These are phyloP conservation scores for Flaveria brownii DNA, from an alignment of 129 eudicot species.

Conservation along the genomic window DNA sequence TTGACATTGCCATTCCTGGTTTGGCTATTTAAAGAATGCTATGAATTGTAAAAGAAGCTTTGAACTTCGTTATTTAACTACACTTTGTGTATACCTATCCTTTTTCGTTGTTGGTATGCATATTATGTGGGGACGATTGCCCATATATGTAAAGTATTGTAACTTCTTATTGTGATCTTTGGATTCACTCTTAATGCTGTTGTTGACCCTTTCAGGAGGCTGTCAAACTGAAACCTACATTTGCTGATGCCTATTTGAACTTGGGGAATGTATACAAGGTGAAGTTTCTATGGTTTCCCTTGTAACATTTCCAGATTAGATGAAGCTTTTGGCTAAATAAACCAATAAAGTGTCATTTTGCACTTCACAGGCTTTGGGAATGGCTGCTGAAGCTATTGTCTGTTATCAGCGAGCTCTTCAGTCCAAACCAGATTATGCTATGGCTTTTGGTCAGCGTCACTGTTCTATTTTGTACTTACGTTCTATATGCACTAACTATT, in stretches of 20 bases:
- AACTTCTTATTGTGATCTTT: neutral
- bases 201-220: constrained; percentile 64
- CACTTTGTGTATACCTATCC: neutral
- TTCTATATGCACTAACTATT: constrained; percentile 11
- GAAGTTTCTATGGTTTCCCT: constrained; percentile 24
- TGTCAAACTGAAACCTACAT: constrained; percentile 81
- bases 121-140: neutral
- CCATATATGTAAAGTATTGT: neutral
- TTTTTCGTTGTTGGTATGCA: neutral
- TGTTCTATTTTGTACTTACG: neutral
- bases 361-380: constrained; percentile 69
- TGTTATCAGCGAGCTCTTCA: constrained; percentile 94
- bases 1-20: neutral
- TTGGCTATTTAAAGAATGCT: neutral
- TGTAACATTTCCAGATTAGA: neutral
- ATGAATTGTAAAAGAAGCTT: neutral
- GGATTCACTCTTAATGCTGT: constrained; percentile 10
- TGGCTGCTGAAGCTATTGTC: constrained; percentile 39
- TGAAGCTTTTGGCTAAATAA: neutral
- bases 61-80: neutral
- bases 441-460: constrained; percentile 73
- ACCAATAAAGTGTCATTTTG: neutral
- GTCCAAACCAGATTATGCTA: constrained; percentile 81
- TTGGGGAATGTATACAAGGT: constrained; percentile 95
- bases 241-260: constrained; percentile 83